Conservation (phyloP, 768 basidiomycete genomes). For the Auriscalpium microsporum region DNA sequence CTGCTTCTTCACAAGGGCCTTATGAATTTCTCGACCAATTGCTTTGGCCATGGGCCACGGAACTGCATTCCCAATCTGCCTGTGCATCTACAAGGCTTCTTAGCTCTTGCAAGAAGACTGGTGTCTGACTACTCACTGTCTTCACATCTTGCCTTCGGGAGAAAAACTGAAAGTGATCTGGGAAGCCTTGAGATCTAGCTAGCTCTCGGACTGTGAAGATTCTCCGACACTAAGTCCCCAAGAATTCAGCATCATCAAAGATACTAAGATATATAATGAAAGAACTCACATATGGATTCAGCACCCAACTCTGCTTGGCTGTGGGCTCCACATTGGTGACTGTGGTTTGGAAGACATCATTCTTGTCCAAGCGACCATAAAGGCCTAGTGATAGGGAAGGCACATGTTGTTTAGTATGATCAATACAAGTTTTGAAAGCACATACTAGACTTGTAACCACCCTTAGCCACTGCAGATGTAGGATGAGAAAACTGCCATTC, state of each 20-base stretch:
- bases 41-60: slow-evolving; percentile 58
- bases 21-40: slow-evolving; percentile 53
- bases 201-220: slow-evolving; percentile 70
- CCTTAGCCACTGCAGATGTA: slow-evolving; percentile 43
- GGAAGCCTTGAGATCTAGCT: slow-evolving; percentile 76
- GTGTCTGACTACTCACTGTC: slow-evolving; percentile 37
- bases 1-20: slow-evolving; percentile 37
- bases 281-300: slow-evolving; percentile 52
- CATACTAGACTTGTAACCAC: slow-evolving; percentile 44
- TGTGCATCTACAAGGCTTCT: slow-evolving; percentile 48
- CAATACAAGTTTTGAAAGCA: neutral
- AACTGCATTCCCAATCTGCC: slow-evolving; percentile 78
- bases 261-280: neutral
- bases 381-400: slow-evolving; percentile 28
- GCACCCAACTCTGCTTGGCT: slow-evolving; percentile 64
- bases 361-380: slow-evolving; percentile 51
- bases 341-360: slow-evolving; percentile 58
- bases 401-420: neutral
- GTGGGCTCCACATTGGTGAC: slow-evolving; percentile 74
- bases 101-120: neutral
- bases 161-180: slow-evolving; percentile 61
- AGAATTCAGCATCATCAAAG: neutral
- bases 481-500: slow-evolving; percentile 61
- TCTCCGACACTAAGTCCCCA: slow-evolving; percentile 45
- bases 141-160: slow-evolving; percentile 43